phyloP scores from a whole-genome alignment of 2,329 filamentous ascomycete species.

The Lecanicillium sp. region DNA sequence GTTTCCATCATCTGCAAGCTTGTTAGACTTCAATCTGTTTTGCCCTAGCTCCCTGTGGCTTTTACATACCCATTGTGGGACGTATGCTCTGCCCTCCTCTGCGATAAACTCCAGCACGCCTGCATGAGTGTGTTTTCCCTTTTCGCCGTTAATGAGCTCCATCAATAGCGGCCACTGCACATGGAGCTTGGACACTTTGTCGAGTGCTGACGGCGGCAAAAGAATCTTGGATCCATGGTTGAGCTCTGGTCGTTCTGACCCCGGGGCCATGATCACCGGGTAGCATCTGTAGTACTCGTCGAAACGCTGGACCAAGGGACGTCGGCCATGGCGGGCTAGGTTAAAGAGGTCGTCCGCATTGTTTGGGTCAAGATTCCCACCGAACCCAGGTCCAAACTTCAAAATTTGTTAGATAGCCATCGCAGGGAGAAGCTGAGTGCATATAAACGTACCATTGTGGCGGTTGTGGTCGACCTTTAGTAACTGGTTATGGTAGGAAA shows the following conservation, averaged over 20 bases:
- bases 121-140: slow-evolving; percentile 74
- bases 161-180: slow-evolving; percentile 97
- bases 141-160: slow-evolving; percentile 85
- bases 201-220: slow-evolving; percentile 88
- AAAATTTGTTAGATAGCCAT: background rate
- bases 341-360: slow-evolving; percentile 41
- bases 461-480: background rate
- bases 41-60: background rate
- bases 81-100: slow-evolving; percentile 91
- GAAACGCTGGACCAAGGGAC: slow-evolving; percentile 63
- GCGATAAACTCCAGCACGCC: slow-evolving; percentile 97
- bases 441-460: slow-evolving; percentile 3
- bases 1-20: slow-evolving; percentile 78
- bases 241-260: slow-evolving; percentile 76
- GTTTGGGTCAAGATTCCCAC: slow-evolving; percentile 35
- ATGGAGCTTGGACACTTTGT: slow-evolving; percentile 92
- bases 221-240: slow-evolving; percentile 98
- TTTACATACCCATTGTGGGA: slow-evolving; percentile 77
- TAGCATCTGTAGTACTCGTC: slow-evolving; percentile 99
- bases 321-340: slow-evolving; percentile 37
- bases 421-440: background rate
- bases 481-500: slow-evolving; percentile 1
- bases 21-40: too few species aligned
- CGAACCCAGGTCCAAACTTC: slow-evolving; percentile 29
- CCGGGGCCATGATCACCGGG: slow-evolving; percentile 87